Percentiles rank a stretch among this genome's conserved stretches.
phyloP scores from a whole-genome alignment of 225 moss, liverwort and hornwort genomes.

The Thuidium tamariscinum region DNA sequence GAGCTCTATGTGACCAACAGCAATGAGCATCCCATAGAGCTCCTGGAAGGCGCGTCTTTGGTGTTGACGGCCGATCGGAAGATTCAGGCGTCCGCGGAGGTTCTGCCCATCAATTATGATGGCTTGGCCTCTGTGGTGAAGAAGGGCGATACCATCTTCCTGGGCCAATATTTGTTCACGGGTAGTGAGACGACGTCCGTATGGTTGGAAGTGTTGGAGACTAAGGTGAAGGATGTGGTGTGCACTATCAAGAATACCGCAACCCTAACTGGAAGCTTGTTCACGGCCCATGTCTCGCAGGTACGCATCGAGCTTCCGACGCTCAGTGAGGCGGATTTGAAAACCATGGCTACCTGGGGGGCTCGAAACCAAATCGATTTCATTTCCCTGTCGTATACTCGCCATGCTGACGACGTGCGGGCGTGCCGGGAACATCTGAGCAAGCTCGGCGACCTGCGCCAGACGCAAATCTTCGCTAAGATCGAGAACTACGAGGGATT shows the following conservation, averaged over 20 bases:
- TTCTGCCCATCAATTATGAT: constrained; percentile 46
- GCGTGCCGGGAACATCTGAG: constrained; percentile 27
- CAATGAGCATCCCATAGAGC: constrained; percentile 34
- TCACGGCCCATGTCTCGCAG: constrained; percentile 50
- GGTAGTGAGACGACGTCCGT: constrained; percentile 56
- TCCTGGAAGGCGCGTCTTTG: constrained; percentile 29
- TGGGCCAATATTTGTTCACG: constrained; percentile 52
- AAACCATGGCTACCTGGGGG: constrained; percentile 33
- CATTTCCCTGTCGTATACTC: constrained; percentile 41
- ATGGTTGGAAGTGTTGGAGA: constrained; percentile 51
- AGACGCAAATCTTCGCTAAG: constrained; percentile 53
- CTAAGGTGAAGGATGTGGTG: constrained; percentile 20
- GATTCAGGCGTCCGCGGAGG: constrained; percentile 20
- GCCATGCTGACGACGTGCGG: constrained; percentile 51
- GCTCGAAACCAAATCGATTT: constrained; percentile 41
- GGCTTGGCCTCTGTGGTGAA: constrained; percentile 26
- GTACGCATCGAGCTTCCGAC: constrained; percentile 44
- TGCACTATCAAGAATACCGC: constrained; percentile 51
- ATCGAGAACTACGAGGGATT: constrained; percentile 65
- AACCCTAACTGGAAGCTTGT: constrained; percentile 43
- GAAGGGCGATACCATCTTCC: constrained; percentile 37
- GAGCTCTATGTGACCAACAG: constrained; percentile 36
- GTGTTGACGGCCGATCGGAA: constrained; percentile 18
- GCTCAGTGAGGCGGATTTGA: constrained; percentile 33
- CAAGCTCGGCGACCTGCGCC: constrained; percentile 33